Evolutionary conservation across 306 rosid species (phyloP).

Genomic region (Geum urbanum): DNA sequence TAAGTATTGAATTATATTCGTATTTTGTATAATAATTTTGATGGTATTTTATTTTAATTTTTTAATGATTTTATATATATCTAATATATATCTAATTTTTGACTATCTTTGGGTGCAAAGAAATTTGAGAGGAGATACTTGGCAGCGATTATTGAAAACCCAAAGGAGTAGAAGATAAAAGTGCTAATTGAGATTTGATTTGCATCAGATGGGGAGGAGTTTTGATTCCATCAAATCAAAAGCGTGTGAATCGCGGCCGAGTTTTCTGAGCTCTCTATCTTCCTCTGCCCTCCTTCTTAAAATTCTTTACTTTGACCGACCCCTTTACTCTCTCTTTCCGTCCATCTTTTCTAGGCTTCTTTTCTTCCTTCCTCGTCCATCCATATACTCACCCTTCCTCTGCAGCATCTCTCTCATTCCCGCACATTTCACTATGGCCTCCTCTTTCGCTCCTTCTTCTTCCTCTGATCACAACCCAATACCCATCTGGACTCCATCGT

Average conservation of each 20-base stretch:
- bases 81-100: too few relatives aligned
- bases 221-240: conserved; percentile 48
- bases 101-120: not conserved
- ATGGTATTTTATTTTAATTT: too few relatives aligned
- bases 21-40: too few relatives aligned
- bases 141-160: conserved; percentile 1
- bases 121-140: not conserved
- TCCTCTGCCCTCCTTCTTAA: conserved; percentile 5
- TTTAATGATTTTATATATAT: too few relatives aligned
- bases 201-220: not conserved
- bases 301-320: conserved; percentile 48
- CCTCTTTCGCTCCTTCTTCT: conserved; percentile 34
- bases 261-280: conserved; percentile 27
- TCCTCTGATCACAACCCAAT: conserved; percentile 28
- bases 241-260: conserved; percentile 64
- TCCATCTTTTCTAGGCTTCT: conserved; percentile 43
- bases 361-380: conserved; percentile 24
- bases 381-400: conserved; percentile 18
- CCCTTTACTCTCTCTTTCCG: conserved; percentile 16
- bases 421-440: conserved; percentile 34
- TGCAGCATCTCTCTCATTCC: not conserved
- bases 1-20: too few relatives aligned
- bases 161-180: not conserved
- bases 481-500: conserved; percentile 21
- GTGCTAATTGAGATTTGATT: not conserved